A percentile compares a stretch with the other conserved stretches of the same genome.
phyloP scores from a whole-genome alignment of 371 early-diverging fungal species.

The Mucor irregularis region DNA sequence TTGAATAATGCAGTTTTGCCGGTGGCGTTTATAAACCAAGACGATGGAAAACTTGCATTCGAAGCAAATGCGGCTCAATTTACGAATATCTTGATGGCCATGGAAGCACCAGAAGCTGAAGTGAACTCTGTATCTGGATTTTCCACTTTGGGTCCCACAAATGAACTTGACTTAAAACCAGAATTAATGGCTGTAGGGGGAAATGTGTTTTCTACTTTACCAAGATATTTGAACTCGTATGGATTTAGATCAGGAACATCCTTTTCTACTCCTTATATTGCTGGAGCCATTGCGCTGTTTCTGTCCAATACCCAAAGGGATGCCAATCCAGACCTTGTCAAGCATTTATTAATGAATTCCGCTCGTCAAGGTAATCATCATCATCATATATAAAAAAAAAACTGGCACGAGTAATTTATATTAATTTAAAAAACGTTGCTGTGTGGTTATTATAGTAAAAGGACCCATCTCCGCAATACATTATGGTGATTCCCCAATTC shows the following conservation, averaged over 20 bases:
- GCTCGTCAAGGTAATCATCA: constrained; percentile 37
- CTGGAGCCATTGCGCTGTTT: constrained; percentile 63
- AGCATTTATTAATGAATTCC: constrained; percentile 30
- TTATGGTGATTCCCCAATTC: constrained; percentile 42
- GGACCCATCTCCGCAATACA: constrained; percentile 24
- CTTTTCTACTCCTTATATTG: constrained; percentile 65
- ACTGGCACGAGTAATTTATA: constrained; percentile 4
- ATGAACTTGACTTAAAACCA: constrained; percentile 51
- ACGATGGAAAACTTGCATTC: constrained; percentile 20
- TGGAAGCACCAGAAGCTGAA: constrained; percentile 12
- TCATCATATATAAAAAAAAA: background rate
- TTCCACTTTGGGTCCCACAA: constrained; percentile 48
- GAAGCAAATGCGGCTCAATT: constrained; percentile 11
- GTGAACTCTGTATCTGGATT: constrained; percentile 29
- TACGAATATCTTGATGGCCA: constrained; percentile 20
- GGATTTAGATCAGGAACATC: constrained; percentile 65
- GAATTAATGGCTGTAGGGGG: constrained; percentile 71
- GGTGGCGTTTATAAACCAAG: constrained; percentile 36
- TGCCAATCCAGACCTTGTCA: constrained; percentile 20
- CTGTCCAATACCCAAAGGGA: constrained; percentile 29
- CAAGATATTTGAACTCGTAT: constrained; percentile 42
- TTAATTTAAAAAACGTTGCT: background rate
- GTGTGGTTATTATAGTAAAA: constrained; percentile 16
- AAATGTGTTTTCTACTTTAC: constrained; percentile 67
- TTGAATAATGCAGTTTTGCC: constrained; percentile 24